Evolutionary conservation across 2,329 filamentous ascomycete species (phyloP).

Genomic region (Epichloe coenophiala): DNA sequence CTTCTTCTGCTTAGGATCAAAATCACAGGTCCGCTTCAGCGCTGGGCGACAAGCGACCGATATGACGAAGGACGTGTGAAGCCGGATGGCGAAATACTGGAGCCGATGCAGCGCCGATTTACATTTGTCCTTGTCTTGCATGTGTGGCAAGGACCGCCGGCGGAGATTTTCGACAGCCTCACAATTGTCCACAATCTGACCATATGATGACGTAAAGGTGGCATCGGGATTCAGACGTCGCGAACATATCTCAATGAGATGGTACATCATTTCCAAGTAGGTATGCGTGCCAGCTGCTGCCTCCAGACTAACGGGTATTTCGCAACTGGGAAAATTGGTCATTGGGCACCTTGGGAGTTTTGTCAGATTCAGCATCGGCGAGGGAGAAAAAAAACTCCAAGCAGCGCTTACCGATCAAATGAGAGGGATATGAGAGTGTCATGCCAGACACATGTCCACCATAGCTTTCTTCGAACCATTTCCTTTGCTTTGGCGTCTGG

Average conservation of each 20-base stretch:
- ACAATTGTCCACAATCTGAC: slow-evolving; percentile 45
- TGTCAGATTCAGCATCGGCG: background rate
- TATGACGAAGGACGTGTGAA: slow-evolving; percentile 52
- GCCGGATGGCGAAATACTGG: slow-evolving; percentile 49
- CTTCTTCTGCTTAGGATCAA: slow-evolving; percentile 39
- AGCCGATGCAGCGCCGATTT: slow-evolving; percentile 49
- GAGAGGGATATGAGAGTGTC: slow-evolving; percentile 52
- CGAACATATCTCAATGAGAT: slow-evolving; percentile 48
- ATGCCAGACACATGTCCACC: slow-evolving; percentile 56
- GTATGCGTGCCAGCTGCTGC: slow-evolving; percentile 34
- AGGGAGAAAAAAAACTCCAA: background rate
- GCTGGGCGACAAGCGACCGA: slow-evolving; percentile 52
- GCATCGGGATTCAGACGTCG: slow-evolving; percentile 42
- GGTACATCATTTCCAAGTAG: slow-evolving; percentile 53
- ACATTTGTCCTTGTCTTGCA: slow-evolving; percentile 48
- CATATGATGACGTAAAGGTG: slow-evolving; percentile 33
- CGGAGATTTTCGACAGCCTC: slow-evolving; percentile 39
- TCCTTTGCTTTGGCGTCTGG: slow-evolving; percentile 37
- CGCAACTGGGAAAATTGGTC: slow-evolving; percentile 44
- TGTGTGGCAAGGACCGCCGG: slow-evolving; percentile 33
- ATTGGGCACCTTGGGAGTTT: slow-evolving; percentile 40
- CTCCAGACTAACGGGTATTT: slow-evolving; percentile 33
- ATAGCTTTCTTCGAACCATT: slow-evolving; percentile 39
- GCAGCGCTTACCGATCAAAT: slow-evolving; percentile 39
- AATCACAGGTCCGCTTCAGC: slow-evolving; percentile 38